Evolutionary conservation across 2,329 filamentous ascomycete genomes (phyloP), one percentile per base, ranked within the genome.

Genomic region (Cladosporium sp.): DNA sequence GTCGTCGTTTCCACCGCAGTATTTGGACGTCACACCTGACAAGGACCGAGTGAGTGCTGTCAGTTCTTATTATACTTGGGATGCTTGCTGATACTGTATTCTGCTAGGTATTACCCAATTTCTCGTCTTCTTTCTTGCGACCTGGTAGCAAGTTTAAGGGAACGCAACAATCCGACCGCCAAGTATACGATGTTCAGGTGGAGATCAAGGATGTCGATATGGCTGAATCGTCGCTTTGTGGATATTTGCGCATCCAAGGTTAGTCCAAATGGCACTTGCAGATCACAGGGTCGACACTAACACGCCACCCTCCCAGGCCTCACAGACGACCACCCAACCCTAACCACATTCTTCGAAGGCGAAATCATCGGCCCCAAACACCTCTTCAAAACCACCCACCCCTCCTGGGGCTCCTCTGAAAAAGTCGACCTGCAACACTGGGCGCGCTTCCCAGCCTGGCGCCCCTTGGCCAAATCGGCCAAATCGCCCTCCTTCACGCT

Each of bases 291-390:
- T n/a, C n/a, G n/a, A n/a, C 39, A 43, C 66, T 67, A 16, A 67
- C 14, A 23, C 32, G 10, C 26, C 14, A 58, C 66, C 25, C 51
- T 7, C 34, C n/a, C 70, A 97, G 93, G 93, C 61, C 83, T 99
- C 18, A 98, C 95, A 0, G 91, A 96, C 76, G 93, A 97, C 79
- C 94, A 98, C 76, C 94, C 94, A 14, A 97, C 93, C n/a, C 83
- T 99, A 59, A 98, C 94, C 10, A 99, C 95, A 1, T 99, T 96
- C 77, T 99, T 99, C 73, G 94, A 98, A 79, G 93, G 94, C 77
- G 95, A 99, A 79, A 96, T 99, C 63, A 97, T 99, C 70, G 95
- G 95, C 58, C 89, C 89, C 65, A 96, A 96, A 76, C 93, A 98
- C 80, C 90, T 88, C n/a, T 99, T 99, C 81, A 86, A 90, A 68